Evolutionary conservation across 2,329 filamentous ascomycete genomes (phyloP).

Genomic region (Capronia coronata): DNA sequence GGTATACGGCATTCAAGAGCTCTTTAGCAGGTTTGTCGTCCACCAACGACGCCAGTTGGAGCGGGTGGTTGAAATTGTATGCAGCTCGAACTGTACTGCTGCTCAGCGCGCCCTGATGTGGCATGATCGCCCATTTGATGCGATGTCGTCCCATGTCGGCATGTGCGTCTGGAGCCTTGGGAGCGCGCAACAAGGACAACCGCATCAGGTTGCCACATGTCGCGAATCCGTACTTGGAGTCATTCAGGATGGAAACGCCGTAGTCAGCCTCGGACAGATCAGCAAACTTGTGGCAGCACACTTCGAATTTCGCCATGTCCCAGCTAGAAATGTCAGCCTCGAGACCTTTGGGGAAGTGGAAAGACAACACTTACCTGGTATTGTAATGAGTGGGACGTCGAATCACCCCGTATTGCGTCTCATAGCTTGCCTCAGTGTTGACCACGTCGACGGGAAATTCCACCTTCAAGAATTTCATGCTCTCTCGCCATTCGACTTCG

Average conservation of each 20-base stretch:
- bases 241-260: slow-evolving; percentile 87
- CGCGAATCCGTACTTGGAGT: slow-evolving; percentile 93
- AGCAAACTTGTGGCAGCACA: slow-evolving; percentile 91
- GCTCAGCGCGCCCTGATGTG: slow-evolving; percentile 67
- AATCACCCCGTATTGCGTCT: slow-evolving; percentile 87
- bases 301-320: slow-evolving; percentile 98
- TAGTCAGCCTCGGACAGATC: slow-evolving; percentile 83
- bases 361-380: slow-evolving; percentile 56
- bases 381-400: slow-evolving; percentile 95
- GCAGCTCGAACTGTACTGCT: slow-evolving; percentile 71
- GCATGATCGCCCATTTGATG: slow-evolving; percentile 86
- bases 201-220: slow-evolving; percentile 86
- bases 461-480: slow-evolving; percentile 96
- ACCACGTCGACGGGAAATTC: slow-evolving; percentile 91
- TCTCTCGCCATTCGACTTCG: slow-evolving; percentile 95
- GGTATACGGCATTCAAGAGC: slow-evolving; percentile 52
- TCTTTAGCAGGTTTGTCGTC: slow-evolving; percentile 20
- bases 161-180: slow-evolving; percentile 87
- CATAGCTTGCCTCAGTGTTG: slow-evolving; percentile 89
- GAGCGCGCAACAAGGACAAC: slow-evolving; percentile 73
- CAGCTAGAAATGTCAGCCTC: slow-evolving; percentile 46
- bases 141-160: slow-evolving; percentile 88
- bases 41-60: slow-evolving; percentile 39
- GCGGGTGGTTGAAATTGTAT: slow-evolving; percentile 82
- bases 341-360: background rate